Conservation (phyloP, 306 rosid species). For the Herpetospermum pedunculosum region DNA sequence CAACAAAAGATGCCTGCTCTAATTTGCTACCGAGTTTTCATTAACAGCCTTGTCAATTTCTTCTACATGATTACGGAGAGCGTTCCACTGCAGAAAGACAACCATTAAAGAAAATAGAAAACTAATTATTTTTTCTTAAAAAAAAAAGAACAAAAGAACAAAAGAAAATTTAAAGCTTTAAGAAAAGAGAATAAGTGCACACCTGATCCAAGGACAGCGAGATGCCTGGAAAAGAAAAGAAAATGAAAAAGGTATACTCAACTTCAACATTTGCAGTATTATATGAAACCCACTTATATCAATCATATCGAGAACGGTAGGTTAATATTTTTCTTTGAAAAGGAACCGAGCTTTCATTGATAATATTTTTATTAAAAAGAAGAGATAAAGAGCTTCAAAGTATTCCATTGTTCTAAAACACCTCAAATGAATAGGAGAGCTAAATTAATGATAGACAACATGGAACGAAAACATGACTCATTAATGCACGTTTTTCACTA, state of each 20-base stretch:
- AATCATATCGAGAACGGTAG: neutral
- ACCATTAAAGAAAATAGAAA: slow-evolving; percentile 1
- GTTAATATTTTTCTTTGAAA: no score
- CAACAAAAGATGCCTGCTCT: slow-evolving; percentile 6
- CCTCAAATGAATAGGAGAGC: neutral
- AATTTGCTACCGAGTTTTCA: slow-evolving; percentile 24
- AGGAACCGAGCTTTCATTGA: neutral
- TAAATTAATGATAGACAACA: neutral
- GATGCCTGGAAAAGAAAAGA: slow-evolving; percentile 56
- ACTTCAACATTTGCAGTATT: neutral
- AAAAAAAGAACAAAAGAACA: neutral
- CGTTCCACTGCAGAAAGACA: slow-evolving; percentile 66
- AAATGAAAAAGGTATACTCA: slow-evolving; percentile 17
- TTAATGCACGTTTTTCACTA: neutral
- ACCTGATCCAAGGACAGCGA: slow-evolving; percentile 88
- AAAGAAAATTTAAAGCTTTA: neutral
- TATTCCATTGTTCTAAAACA: neutral
- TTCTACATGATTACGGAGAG: slow-evolving; percentile 52
- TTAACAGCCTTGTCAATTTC: slow-evolving; percentile 61
- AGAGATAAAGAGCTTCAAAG: neutral
- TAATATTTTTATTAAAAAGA: neutral
- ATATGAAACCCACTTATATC: neutral
- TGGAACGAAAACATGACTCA: neutral
- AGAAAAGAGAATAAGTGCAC: neutral
- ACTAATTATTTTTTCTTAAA: neutral